These are phyloP conservation scores for Plantago rigida DNA, from an alignment of 305 asterid genomes.

Conservation along the genomic window DNA sequence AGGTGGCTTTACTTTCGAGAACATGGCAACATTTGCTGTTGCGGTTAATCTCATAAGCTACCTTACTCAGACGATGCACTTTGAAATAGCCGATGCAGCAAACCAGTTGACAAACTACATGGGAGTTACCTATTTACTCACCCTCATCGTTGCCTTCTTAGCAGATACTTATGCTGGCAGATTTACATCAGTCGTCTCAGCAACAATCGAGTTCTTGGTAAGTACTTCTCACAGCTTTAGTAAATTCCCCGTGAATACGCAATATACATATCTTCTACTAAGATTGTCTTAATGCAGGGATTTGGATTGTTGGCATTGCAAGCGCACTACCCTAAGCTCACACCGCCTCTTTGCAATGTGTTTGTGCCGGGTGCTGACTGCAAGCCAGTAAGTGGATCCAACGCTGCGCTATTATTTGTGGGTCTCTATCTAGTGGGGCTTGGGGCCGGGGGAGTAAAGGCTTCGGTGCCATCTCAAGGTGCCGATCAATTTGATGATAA, in stretches of 20 bases:
- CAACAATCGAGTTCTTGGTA: slow-evolving; percentile 50
- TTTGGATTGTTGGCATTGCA: slow-evolving; percentile 56
- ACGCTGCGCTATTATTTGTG: slow-evolving; percentile 41
- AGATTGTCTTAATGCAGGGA: slow-evolving; percentile 36
- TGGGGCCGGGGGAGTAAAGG: slow-evolving; percentile 63
- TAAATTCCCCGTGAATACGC: not conserved
- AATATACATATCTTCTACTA: not conserved
- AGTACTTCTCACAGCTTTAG: not conserved
- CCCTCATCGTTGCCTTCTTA: slow-evolving; percentile 47
- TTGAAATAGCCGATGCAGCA: slow-evolving; percentile 52
- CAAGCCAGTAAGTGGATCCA: slow-evolving; percentile 37
- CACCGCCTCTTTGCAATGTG: slow-evolving; percentile 51
- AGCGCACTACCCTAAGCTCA: slow-evolving; percentile 48
- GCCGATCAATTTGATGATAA: slow-evolving; percentile 75
- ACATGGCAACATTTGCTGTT: slow-evolving; percentile 42
- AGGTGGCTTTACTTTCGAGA: slow-evolving; percentile 49
- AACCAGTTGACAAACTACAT: slow-evolving; percentile 51
- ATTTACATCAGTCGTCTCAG: slow-evolving; percentile 40
- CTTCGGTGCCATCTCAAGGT: slow-evolving; percentile 67
- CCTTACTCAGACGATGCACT: slow-evolving; percentile 52
- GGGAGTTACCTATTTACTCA: slow-evolving; percentile 54
- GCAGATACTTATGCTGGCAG: slow-evolving; percentile 68
- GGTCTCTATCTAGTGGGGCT: slow-evolving; percentile 54
- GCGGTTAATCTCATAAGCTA: slow-evolving; percentile 46
- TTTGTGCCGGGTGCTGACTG: slow-evolving; percentile 40